These are phyloP conservation scores for Coniochaeta hoffmannii DNA, from an alignment of 2,329 filamentous ascomycete species.

Conservation along the genomic window DNA sequence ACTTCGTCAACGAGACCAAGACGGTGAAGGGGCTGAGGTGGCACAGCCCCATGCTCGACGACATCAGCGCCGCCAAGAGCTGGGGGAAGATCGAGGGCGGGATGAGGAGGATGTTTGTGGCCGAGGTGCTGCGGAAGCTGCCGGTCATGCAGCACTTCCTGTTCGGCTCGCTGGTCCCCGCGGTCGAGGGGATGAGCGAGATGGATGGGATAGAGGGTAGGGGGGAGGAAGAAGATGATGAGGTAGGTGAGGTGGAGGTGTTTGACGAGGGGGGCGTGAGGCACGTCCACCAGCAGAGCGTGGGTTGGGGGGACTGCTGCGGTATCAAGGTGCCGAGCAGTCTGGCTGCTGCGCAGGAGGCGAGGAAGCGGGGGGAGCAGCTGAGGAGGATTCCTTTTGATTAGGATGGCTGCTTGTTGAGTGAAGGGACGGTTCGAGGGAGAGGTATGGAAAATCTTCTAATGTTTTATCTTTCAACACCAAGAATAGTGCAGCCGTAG, in stretches of 20 bases:
- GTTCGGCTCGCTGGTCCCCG: conserved; percentile 79
- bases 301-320: conserved; percentile 89
- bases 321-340: conserved; percentile 96
- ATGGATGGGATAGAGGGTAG: conserved; percentile 34
- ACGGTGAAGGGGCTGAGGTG: conserved; percentile 89
- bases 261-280: conserved; percentile 55
- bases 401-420: too few relatives aligned
- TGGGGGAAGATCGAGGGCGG: conserved; percentile 92
- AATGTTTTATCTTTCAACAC: neutral
- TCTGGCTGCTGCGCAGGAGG: conserved; percentile 82
- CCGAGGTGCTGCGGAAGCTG: conserved; percentile 84
- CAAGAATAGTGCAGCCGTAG: neutral
- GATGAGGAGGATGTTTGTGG: conserved; percentile 95
- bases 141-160: conserved; percentile 99
- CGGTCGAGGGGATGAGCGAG: conserved; percentile 72
- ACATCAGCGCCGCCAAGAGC: conserved; percentile 82
- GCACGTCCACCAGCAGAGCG: conserved; percentile 61
- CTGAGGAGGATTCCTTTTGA: conserved; percentile 77
- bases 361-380: conserved; percentile 59
- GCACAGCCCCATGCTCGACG: conserved; percentile 98
- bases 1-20: conserved; percentile 93
- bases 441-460: neutral
- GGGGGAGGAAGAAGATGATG: conserved; percentile 42
- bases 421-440: too few relatives aligned
- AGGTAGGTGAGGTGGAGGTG: conserved; percentile 52